phyloP scores from a whole-genome alignment of 2,329 filamentous ascomycete genomes.

The Fragosphaeria purpurea region DNA sequence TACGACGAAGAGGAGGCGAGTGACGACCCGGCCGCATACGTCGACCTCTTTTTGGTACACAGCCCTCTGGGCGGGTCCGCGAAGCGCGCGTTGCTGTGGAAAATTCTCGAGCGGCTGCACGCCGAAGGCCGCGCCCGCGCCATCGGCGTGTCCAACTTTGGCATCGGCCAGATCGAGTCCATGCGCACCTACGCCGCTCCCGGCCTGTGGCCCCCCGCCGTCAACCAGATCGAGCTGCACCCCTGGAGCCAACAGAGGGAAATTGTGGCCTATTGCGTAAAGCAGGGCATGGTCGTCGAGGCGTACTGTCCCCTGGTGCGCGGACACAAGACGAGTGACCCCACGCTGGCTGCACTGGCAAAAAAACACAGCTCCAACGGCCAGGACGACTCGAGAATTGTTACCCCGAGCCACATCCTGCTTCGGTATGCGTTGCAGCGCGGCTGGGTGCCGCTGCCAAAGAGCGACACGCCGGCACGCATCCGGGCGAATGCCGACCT shows the following conservation, averaged over 20 bases:
- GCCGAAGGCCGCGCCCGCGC: conserved; percentile 38
- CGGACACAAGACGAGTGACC: conserved; percentile 49
- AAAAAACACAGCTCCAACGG: conserved; percentile 51
- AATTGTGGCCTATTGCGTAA: conserved; percentile 46
- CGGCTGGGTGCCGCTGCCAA: conserved; percentile 67
- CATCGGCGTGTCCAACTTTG: conserved; percentile 54
- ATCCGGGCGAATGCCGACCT: conserved; percentile 43
- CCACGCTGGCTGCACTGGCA: conserved; percentile 53
- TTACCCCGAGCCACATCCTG: conserved; percentile 68
- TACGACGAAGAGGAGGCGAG: conserved; percentile 41
- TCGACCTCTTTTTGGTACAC: conserved; percentile 12
- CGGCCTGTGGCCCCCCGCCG: conserved; percentile 35
- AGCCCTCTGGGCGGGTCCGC: conserved; percentile 1
- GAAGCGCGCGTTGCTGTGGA: conserved; percentile 29
- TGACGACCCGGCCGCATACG: conserved; percentile 34
- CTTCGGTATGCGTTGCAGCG: conserved; percentile 80
- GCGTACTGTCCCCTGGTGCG: conserved; percentile 55
- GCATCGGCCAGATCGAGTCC: conserved; percentile 48
- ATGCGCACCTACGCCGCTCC: conserved; percentile 31
- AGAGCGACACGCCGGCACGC: conserved; percentile 47
- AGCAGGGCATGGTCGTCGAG: conserved; percentile 48
- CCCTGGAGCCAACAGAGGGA: conserved; percentile 53
- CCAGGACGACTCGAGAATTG: conserved; percentile 30
- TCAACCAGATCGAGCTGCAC: conserved; percentile 53
- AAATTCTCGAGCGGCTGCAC: conserved; percentile 46